phyloP scores from a whole-genome alignment of 768 basidiomycete species.

The Serendipita vermifera region DNA sequence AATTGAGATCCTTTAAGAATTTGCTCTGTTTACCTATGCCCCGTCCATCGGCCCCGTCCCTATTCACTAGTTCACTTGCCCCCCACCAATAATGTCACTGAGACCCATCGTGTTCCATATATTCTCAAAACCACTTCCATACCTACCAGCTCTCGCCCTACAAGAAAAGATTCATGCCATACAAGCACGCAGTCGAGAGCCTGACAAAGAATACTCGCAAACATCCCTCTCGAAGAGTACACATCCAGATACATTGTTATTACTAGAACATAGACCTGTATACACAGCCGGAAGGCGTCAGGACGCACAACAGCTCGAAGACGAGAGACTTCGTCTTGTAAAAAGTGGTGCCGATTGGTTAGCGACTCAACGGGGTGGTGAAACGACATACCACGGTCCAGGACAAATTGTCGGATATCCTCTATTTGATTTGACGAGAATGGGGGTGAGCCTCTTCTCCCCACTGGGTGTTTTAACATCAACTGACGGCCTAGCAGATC shows the following conservation, averaged over 20 bases:
- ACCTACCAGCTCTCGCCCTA: slow-evolving; percentile 48
- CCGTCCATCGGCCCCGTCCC: too few relatives aligned
- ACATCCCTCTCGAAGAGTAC: slow-evolving; percentile 26
- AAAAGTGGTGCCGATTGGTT: slow-evolving; percentile 80
- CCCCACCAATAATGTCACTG: neutral
- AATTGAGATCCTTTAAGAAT: too few relatives aligned
- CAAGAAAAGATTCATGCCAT: slow-evolving; percentile 59
- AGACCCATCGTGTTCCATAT: slow-evolving; percentile 60
- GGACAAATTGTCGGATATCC: slow-evolving; percentile 97
- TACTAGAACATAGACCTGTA: slow-evolving; percentile 85
- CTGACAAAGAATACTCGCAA: slow-evolving; percentile 13
- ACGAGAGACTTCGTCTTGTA: slow-evolving; percentile 53
- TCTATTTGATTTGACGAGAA: slow-evolving; percentile 74
- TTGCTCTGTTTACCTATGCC: too few relatives aligned
- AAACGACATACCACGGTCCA: slow-evolving; percentile 94
- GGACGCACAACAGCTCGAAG: slow-evolving; percentile 33
- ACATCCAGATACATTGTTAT: slow-evolving; percentile 51
- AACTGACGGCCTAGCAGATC: slow-evolving; percentile 15
- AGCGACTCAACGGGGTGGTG: slow-evolving; percentile 70
- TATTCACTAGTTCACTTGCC: too few relatives aligned
- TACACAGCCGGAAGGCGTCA: slow-evolving; percentile 93
- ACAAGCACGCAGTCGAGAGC: slow-evolving; percentile 44
- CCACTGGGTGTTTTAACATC: neutral
- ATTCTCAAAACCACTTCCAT: slow-evolving; percentile 69
- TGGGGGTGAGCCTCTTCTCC: slow-evolving; percentile 38